These are phyloP conservation scores for Spergularia marina DNA, from an alignment of 148 eudicot genomes.

Conservation along the genomic window DNA sequence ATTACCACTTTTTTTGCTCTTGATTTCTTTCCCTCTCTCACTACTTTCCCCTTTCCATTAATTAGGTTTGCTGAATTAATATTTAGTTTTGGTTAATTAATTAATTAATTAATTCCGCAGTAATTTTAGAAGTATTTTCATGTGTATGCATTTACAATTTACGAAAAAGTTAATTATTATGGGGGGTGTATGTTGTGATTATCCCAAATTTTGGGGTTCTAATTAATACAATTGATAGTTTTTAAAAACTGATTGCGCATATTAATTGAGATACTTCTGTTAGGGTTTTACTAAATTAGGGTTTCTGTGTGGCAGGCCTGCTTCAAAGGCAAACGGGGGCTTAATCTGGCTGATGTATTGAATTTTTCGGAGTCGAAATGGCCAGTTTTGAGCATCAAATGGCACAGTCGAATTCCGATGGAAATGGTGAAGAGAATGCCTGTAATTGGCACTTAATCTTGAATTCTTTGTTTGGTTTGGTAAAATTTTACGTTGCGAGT, in stretches of 20 bases:
- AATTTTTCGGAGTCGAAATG: conserved; percentile 6
- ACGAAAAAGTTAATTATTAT: too few species aligned
- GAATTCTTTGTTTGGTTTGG: not conserved
- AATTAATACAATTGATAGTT: not conserved
- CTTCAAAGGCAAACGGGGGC: not conserved
- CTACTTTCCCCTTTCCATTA: too few species aligned
- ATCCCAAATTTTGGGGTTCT: not conserved
- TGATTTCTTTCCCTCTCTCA: too few species aligned
- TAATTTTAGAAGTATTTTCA: too few species aligned
- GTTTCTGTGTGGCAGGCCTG: not conserved
- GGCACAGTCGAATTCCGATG: not conserved
- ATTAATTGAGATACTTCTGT: not conserved
- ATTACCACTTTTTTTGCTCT: too few species aligned
- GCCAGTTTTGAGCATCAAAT: conserved; percentile 7
- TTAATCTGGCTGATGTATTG: not conserved
- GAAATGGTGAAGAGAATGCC: conserved; percentile 10
- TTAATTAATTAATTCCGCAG: too few species aligned
- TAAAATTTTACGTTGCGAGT: not conserved
- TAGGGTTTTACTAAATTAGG: conserved; percentile 2
- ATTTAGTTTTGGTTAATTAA: too few species aligned
- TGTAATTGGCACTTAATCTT: not conserved
- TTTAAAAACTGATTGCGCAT: not conserved
- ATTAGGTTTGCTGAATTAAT: too few species aligned
- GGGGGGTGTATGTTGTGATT: not conserved
- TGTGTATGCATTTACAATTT: too few species aligned